Evolutionary conservation across 2,329 filamentous ascomycete genomes (phyloP).

Genomic region (Nothopassalora personata): DNA sequence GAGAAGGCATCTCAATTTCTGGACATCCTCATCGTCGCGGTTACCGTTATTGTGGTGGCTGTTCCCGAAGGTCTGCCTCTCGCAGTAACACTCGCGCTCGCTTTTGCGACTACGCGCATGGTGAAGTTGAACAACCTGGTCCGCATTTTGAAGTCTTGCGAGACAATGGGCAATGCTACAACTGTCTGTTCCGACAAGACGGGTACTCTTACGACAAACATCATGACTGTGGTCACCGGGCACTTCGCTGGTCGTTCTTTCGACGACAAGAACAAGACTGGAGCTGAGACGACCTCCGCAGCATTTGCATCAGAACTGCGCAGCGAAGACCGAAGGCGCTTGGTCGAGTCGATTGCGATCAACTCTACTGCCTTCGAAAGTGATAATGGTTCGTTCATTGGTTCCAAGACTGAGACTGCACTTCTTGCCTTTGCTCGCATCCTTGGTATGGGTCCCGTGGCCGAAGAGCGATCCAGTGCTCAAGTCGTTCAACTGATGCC

Average conservation of each 20-base stretch:
- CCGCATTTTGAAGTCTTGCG: conserved; percentile 61
- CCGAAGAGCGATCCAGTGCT: conserved; percentile 57
- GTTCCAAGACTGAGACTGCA: conserved; percentile 73
- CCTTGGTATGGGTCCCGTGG: conserved; percentile 58
- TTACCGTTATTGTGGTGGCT: conserved; percentile 63
- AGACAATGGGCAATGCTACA: conserved; percentile 67
- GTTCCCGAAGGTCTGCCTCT: conserved; percentile 62
- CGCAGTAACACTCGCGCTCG: conserved; percentile 62
- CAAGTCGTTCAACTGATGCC: conserved; percentile 52
- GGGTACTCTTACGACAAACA: conserved; percentile 67
- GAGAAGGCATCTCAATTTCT: conserved; percentile 69
- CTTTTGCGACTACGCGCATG: conserved; percentile 63
- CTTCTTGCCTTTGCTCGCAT: conserved; percentile 63
- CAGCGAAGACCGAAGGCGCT: conserved; percentile 48
- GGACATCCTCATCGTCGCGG: conserved; percentile 58
- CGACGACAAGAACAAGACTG: conserved; percentile 33
- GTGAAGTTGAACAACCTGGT: conserved; percentile 66
- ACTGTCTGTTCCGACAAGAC: conserved; percentile 79
- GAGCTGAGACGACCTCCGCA: conserved; percentile 46
- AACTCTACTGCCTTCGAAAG: conserved; percentile 67
- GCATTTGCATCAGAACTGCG: conserved; percentile 52
- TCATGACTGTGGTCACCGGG: conserved; percentile 71
- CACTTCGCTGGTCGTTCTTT: conserved; percentile 53
- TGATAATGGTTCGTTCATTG: conserved; percentile 63
- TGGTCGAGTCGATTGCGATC: conserved; percentile 59